phyloP scores from a whole-genome alignment of 192 early-diverging fungal species.

The Coemansia umbellata region DNA sequence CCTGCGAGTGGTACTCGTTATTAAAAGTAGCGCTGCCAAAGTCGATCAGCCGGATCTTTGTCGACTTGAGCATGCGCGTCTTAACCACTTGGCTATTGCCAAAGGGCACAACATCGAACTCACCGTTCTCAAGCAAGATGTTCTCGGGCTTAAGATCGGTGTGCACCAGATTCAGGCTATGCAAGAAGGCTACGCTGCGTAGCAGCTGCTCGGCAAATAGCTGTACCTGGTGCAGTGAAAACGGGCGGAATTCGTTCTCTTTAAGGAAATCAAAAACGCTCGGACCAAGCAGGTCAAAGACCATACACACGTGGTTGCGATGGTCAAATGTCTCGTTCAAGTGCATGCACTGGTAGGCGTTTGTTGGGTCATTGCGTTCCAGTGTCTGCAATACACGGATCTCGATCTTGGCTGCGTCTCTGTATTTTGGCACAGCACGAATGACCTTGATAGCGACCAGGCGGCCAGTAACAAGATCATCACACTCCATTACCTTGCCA shows the following conservation, averaged over 20 bases:
- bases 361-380: conserved; percentile 74
- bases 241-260: conserved; percentile 83
- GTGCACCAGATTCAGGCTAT: conserved; percentile 82
- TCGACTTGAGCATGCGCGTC: conserved; percentile 62
- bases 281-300: conserved; percentile 86
- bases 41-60: conserved; percentile 88
- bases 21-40: conserved; percentile 96
- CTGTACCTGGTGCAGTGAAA: conserved; percentile 81
- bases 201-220: conserved; percentile 82
- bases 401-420: conserved; percentile 88
- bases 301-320: conserved; percentile 95
- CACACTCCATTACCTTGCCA: conserved; percentile 93
- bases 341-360: conserved; percentile 84
- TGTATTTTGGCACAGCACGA: conserved; percentile 89
- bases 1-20: conserved; percentile 84
- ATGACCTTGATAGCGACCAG: conserved; percentile 91
- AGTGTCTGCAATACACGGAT: conserved; percentile 80
- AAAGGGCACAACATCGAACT: conserved; percentile 54
- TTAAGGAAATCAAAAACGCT: conserved; percentile 97
- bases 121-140: conserved; percentile 71
- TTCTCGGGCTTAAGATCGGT: conserved; percentile 98
- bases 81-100: conserved; percentile 52
- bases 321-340: conserved; percentile 80
- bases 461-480: conserved; percentile 57
- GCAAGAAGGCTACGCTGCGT: conserved; percentile 85